Evolutionary conservation across 306 rosid species (phyloP), one percentile per base, ranked within the genome.

Genomic region (Castanea sativa): DNA sequence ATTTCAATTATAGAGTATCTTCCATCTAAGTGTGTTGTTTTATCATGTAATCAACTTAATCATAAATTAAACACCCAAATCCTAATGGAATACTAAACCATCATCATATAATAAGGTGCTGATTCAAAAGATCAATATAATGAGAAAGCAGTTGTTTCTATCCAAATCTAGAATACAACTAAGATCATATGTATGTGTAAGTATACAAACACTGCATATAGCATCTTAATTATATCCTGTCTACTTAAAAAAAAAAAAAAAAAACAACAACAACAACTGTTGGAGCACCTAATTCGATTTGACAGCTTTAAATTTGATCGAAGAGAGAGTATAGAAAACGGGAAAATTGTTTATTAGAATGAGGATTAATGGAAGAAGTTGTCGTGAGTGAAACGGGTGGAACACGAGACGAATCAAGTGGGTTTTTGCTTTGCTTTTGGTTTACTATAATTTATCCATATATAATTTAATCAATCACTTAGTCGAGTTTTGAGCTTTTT

Each of bases 361-460:
- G 35, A 64, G 86, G 76, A 76, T 82, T 81, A 75, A 60, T 85
- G 82, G 87, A 71, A 83, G 86, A 74, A 82, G 87, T 82, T 84
- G 76, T 77, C 75, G 55, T 38, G 69, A 75, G 76, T 49, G 80
- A 69, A 68, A 60, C 52, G 94, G 97, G 91, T 73, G 87, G 87
- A 89, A 85, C 90, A 87, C 95, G 84, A 90, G 94, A 84, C 80
- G 64, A 51, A 80, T 88, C 91, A 85, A 85, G 89, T 87, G 88
- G 94, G 65, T 77, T 81, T 76, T 83, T 86, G 86, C 68, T 81
- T 80, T 86, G 80, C 84, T 80, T 83, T 81, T 84, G 78, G 35
- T 82, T 79, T 84, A 79, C 77, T 52, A 78, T 69, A 45, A 21
- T 74, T 79, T 51, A 21, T 74, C 76, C 23, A 78, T 32, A 25